Evolutionary conservation across 2,329 filamentous ascomycete genomes (phyloP), one percentile per base, ranked within the genome.

Genomic region (Lecanosticta acicola): DNA sequence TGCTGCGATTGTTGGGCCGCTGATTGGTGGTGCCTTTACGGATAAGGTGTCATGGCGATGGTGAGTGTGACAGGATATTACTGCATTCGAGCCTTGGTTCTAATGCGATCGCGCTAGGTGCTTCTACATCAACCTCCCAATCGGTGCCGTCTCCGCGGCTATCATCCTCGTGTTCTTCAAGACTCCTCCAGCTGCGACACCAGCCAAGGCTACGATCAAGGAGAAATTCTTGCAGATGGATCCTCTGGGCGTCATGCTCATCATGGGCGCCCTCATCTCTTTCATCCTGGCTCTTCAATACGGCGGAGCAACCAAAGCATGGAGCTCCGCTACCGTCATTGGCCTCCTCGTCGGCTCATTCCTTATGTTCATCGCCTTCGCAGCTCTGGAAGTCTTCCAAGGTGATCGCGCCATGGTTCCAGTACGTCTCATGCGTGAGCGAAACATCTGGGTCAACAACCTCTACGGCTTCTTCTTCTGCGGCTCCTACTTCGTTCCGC

Each of bases 1-100:
- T 43, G 49, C 17, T 16, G 41, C 20, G 13, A 43, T 47, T 3
- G 26, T 45, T 19, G 51, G 51, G 7, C 51, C 51, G 14, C 13
- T 54, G 9, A 38, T 54, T 10, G 51, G 51, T 16, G 51, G 51
- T 19, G 51, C 41, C 5, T 74, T 78, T 50, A 68, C 70, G 0
- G 61, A 65, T 36, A 49, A 41, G 4, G 64, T 68, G 0, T 67
- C 62, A 4, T 78, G 75, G 75, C 63, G 75, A 47, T 78, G 75
- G 33, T 58, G 7, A 29, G 24, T 29, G 5, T 29, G 5, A 11
- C 24, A 29, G 5, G 51, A 7, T 38, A 19, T 19, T 10, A 38
- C n/a, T 19, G 5, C 17, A 19, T 38, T 20, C 3, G 10, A 14
- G 19, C 18, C 10, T 39, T n/a, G n/a, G n/a, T 13, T 38, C 24